Evolutionary conservation across 768 basidiomycete species (phyloP).

Genomic region (Xerocomus brunneocitrinus): DNA sequence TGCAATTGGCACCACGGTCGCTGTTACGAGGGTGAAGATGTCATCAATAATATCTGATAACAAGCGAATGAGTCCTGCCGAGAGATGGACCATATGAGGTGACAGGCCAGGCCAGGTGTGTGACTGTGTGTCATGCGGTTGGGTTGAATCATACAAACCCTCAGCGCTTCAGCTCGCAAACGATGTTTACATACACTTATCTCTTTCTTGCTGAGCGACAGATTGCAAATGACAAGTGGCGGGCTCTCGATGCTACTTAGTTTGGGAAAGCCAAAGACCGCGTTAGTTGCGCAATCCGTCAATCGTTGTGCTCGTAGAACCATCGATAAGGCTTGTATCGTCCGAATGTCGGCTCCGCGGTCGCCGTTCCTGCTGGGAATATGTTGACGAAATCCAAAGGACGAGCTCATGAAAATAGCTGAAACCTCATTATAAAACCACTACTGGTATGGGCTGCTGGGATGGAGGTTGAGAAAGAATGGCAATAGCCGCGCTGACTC

Average conservation of each 20-base stretch:
- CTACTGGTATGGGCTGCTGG: too few species aligned
- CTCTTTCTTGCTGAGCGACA: neutral
- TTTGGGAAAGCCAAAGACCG: neutral
- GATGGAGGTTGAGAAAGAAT: too few species aligned
- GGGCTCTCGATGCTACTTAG: neutral
- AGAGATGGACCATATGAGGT: neutral
- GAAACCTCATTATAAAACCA: too few species aligned
- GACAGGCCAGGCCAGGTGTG: neutral
- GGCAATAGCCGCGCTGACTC: too few species aligned
- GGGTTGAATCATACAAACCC: neutral
- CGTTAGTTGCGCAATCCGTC: neutral
- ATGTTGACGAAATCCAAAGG: too few species aligned
- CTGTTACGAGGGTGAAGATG: neutral
- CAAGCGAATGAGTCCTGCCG: neutral
- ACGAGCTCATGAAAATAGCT: too few species aligned
- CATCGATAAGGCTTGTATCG: too few species aligned
- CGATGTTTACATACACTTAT: conserved; percentile 2
- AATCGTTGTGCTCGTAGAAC: too few species aligned
- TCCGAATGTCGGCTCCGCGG: too few species aligned
- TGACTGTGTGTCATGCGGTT: neutral
- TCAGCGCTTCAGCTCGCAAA: neutral
- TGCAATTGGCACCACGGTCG: neutral
- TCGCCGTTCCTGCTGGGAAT: too few species aligned
- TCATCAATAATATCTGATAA: neutral
- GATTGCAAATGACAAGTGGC: neutral